Base-by-base conservation (phyloP, 1,284 basidiomycete species). In the Naganishia cerealis region DNA sequence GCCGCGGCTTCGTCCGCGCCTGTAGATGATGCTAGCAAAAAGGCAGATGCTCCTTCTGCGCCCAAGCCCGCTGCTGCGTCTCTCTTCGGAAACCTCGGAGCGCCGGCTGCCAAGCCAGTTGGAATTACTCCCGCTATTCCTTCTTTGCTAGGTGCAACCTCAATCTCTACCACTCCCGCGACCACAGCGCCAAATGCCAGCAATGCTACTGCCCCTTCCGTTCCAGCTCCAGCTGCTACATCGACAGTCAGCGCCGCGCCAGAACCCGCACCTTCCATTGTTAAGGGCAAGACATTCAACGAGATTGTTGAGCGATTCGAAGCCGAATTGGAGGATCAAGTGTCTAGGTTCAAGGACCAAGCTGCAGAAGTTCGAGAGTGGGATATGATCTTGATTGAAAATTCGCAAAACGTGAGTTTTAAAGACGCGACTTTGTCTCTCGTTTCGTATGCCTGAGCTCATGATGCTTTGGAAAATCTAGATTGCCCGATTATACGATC, bases 341-440 rank as follows among this genome's bases (percentile, higher is more conserved):
- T 68, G 33, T 36, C 57, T 29, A 57, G 59, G 26, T 71, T 71
- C 50, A 67, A 68, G 40, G 66, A 67, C 26, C 66, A 67, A 29
- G 70, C 67, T 36, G 63, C 62, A 13, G 70, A 71, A 54, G 70
- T 71, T n/a, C 54, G 70, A 24, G 63, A 71, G 26, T 71, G 70
- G 70, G 70, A 71, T 53, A 65, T 66, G 61, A 67, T 68, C 38
- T 62, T 71, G 62, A 68, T 71, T 53, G 56, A 68, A 26, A 71
- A 71, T 36, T 67, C 67, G 43, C 54, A 59, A 42, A 67, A 65
- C 40, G 67, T 71, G 38, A 52, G 70, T 68, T 48, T 33, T 2
- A 33, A 59, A 42, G 65, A 65, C 40, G 67, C 68, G 38, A 57
- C 63, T 68, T 48, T 7, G 29, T 26, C 26, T 21, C 8, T 18